Evolutionary conservation across 306 rosid genomes (phyloP).

Genomic region (Cyamopsis tetragonoloba): DNA sequence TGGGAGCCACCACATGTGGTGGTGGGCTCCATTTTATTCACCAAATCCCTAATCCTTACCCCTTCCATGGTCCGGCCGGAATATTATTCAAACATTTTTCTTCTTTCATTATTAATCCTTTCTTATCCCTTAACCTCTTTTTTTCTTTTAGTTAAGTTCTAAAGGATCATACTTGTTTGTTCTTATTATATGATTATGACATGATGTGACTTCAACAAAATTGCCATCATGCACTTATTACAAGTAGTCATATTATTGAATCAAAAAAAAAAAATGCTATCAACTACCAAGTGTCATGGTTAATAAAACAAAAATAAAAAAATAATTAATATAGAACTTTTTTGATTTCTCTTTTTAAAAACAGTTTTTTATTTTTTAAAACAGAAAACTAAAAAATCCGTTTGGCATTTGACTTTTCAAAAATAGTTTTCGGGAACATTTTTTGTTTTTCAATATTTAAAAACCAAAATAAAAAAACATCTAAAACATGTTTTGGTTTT

Average conservation of each 20-base stretch:
- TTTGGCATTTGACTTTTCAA: too few relatives aligned
- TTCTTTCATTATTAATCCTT: background rate
- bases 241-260: background rate
- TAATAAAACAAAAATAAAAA: too few relatives aligned
- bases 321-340: too few relatives aligned
- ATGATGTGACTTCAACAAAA: background rate
- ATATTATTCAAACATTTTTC: background rate
- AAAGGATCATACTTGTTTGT: conserved; percentile 9
- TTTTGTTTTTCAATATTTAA: too few relatives aligned
- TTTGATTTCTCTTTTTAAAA: too few relatives aligned
- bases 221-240: background rate
- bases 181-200: background rate
- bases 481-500: too few relatives aligned
- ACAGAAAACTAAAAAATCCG: too few relatives aligned
- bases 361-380: too few relatives aligned
- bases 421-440: too few relatives aligned
- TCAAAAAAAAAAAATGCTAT: background rate
- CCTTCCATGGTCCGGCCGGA: background rate
- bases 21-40: conserved; percentile 16
- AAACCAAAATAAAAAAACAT: too few relatives aligned
- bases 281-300: too few relatives aligned
- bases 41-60: background rate
- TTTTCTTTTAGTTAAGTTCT: background rate
- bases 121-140: background rate
- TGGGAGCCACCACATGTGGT: conserved; percentile 21